phyloP scores from a whole-genome alignment of 179 eudicot genomes.

The Carnegiea gigantea region DNA sequence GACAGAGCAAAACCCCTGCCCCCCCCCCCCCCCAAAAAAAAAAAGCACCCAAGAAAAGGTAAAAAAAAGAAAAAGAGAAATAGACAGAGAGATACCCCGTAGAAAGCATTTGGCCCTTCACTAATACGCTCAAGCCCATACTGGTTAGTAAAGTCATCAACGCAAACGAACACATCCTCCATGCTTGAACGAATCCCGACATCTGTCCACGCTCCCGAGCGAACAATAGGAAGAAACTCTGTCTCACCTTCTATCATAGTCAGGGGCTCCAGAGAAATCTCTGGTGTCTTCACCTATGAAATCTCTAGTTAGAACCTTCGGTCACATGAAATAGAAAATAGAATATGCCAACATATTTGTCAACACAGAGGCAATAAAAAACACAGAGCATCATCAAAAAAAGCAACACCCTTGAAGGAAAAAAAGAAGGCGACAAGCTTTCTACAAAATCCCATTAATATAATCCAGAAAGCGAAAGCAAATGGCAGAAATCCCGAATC shows the following conservation, averaged over 20 bases:
- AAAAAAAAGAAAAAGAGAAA: background rate
- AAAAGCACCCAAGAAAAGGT: background rate
- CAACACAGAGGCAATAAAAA: background rate
- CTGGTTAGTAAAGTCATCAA: constrained; percentile 57
- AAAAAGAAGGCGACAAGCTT: no score
- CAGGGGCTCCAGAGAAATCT: constrained; percentile 45
- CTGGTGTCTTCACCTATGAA: constrained; percentile 55
- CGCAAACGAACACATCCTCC: constrained; percentile 88
- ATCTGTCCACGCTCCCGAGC: constrained; percentile 94
- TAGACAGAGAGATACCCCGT: constrained; percentile 56
- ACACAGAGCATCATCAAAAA: background rate
- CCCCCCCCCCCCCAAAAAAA: background rate
- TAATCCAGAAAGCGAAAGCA: background rate
- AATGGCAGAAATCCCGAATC: background rate
- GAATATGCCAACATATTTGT: background rate
- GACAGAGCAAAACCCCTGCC: background rate
- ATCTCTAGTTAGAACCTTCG: constrained; percentile 35
- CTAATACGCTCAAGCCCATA: constrained; percentile 45
- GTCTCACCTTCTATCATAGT: constrained; percentile 32
- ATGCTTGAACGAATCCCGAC: constrained; percentile 77
- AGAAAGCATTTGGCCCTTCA: constrained; percentile 72
- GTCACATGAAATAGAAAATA: constrained; percentile 11
- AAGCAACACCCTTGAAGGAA: background rate
- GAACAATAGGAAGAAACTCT: constrained; percentile 61
- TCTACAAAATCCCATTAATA: background rate